Percentiles rank a stretch among this genome's conserved stretches.
These are phyloP conservation scores for Lenwebbia sp. DNA, from an alignment of 345 rosid species.

Conservation along the genomic window DNA sequence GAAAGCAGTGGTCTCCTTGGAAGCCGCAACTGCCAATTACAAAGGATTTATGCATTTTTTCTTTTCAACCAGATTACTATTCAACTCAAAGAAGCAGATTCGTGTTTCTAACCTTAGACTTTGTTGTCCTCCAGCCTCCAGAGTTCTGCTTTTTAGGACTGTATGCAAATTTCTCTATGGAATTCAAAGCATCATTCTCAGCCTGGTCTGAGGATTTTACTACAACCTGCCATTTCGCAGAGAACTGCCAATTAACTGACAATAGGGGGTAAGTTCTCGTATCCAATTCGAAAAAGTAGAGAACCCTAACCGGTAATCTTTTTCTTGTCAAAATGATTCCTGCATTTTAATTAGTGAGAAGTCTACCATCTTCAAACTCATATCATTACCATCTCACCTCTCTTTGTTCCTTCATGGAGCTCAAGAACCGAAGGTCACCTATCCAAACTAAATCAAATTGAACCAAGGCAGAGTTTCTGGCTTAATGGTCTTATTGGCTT, in stretches of 20 bases:
- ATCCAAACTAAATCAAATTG: neutral
- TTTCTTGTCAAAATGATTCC: neutral
- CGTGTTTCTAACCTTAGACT: conserved; percentile 42
- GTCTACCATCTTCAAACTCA: neutral
- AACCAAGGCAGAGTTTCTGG: neutral
- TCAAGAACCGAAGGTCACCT: neutral
- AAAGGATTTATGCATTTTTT: neutral
- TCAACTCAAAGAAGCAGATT: neutral
- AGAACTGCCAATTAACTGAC: neutral
- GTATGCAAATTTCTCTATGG: conserved; percentile 52
- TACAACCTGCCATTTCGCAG: conserved; percentile 19
- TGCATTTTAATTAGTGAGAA: neutral
- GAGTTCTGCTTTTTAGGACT: conserved; percentile 25
- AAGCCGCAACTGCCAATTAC: conserved; percentile 41
- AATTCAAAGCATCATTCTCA: conserved; percentile 22
- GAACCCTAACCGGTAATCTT: neutral
- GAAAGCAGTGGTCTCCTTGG: conserved; percentile 28
- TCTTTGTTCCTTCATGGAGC: neutral
- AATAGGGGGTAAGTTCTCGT: neutral
- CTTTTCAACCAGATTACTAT: neutral
- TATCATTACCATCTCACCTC: neutral
- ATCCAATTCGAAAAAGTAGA: neutral
- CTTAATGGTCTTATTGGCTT: neutral
- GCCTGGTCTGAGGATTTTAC: conserved; percentile 3
- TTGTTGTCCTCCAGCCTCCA: conserved; percentile 85